Evolutionary conservation across 2,329 filamentous ascomycete species (phyloP).

Genomic region (Curvularia spicifera): DNA sequence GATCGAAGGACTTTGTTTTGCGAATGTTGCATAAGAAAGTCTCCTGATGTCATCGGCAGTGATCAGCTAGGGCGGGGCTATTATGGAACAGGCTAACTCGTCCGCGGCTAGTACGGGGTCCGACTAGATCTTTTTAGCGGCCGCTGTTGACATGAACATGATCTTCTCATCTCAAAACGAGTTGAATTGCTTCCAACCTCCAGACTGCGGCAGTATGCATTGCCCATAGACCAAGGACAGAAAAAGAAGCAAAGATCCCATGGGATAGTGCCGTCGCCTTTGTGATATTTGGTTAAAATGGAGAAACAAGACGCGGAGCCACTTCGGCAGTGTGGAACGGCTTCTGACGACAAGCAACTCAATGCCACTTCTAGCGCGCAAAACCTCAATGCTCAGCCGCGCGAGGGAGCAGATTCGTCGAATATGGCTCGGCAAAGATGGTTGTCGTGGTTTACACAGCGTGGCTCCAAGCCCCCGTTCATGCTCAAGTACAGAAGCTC

Average conservation of each 20-base stretch:
- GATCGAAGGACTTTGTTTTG: neutral
- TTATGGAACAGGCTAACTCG: neutral
- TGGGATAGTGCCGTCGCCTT: neutral
- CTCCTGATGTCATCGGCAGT: neutral
- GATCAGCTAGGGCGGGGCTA: neutral
- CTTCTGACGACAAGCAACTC: neutral
- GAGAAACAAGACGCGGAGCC: neutral
- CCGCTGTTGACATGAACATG: neutral
- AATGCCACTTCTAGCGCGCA: neutral
- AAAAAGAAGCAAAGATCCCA: neutral
- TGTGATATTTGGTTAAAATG: neutral
- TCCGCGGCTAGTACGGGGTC: neutral
- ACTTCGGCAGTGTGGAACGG: neutral
- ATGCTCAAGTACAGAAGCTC: constrained; percentile 44
- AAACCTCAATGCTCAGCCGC: neutral
- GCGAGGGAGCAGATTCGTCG: too few species aligned
- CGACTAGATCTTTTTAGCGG: neutral
- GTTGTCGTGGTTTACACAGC: constrained; percentile 40
- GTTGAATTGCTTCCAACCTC: neutral
- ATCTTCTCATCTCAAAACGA: neutral
- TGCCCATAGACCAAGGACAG: neutral
- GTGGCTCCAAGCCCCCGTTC: constrained; percentile 37
- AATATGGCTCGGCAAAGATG: constrained; percentile 33
- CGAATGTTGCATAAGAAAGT: neutral
- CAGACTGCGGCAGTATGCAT: neutral